Conservation (phyloP, 169 alveolate species). For the Amoebophrya sp. region DNA sequence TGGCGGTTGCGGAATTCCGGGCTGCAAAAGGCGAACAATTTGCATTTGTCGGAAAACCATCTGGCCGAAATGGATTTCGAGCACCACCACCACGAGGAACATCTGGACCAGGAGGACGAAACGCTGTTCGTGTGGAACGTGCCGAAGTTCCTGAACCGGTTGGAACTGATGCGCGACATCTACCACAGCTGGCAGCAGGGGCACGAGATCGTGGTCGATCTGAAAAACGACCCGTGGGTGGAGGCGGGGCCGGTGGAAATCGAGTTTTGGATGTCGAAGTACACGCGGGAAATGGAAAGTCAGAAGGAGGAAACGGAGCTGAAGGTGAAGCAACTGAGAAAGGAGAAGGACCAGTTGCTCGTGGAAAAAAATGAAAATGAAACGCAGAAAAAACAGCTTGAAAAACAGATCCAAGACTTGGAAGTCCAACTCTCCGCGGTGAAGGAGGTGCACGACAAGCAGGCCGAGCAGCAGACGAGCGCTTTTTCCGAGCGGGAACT, state of each 20-base stretch:
- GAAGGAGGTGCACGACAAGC: too few relatives aligned
- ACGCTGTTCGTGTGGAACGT: background rate
- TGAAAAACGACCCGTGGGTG: background rate
- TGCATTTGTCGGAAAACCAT: background rate
- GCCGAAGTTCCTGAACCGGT: background rate
- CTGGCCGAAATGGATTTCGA: background rate
- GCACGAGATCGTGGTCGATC: background rate
- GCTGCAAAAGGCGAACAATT: background rate
- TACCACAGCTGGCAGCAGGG: background rate
- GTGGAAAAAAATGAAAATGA: too few relatives aligned
- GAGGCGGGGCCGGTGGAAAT: background rate
- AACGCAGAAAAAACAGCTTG: too few relatives aligned
- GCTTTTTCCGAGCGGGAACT: too few relatives aligned
- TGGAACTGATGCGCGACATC: background rate
- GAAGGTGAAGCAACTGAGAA: too few relatives aligned
- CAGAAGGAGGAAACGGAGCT: too few relatives aligned
- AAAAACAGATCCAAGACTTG: too few relatives aligned
- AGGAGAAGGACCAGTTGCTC: too few relatives aligned
- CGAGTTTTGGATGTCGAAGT: background rate
- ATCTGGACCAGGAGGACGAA: background rate
- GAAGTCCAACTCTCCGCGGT: too few relatives aligned
- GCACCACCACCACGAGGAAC: background rate
- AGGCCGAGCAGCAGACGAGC: too few relatives aligned
- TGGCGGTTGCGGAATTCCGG: background rate
- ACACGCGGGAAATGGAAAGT: too few relatives aligned